Conservation (phyloP, 2,329 filamentous ascomycete genomes). For the Xylaria sp. region DNA sequence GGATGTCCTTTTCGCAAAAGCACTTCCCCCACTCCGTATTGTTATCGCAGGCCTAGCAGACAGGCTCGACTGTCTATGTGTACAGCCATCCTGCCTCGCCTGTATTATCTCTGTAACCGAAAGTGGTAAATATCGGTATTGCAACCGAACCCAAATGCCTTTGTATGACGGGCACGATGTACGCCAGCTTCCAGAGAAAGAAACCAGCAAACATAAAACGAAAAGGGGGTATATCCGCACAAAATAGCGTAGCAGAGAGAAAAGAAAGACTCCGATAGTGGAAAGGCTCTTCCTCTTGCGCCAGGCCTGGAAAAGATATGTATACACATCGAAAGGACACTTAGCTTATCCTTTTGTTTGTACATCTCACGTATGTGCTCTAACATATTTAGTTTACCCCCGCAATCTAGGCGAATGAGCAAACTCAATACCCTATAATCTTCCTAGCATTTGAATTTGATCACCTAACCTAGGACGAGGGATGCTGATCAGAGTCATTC, state of each 20-base stretch:
- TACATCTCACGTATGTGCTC: slow-evolving; percentile 1
- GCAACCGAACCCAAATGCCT: neutral
- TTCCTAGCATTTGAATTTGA: neutral
- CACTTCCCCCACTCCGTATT: neutral
- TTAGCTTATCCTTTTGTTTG: neutral
- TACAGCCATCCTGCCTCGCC: neutral
- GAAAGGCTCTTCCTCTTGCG: neutral
- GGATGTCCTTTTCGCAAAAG: neutral
- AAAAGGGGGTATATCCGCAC: slow-evolving; percentile 30
- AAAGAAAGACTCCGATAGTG: neutral
- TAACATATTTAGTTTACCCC: neutral
- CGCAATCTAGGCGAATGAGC: neutral
- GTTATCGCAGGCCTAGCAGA: neutral
- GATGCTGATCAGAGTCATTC: neutral
- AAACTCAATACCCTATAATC: neutral
- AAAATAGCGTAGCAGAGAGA: neutral
- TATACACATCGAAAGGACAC: slow-evolving; percentile 4
- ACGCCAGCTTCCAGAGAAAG: neutral
- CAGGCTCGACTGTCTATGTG: neutral
- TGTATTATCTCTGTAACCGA: neutral
- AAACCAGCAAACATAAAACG: slow-evolving; percentile 8
- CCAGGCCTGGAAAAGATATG: neutral
- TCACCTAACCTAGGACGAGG: slow-evolving; percentile 1
- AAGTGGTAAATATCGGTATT: neutral
- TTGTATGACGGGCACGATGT: neutral